Base-by-base conservation (phyloP, 1,284 basidiomycete genomes). In the Apiotrichum montevideense region DNA sequence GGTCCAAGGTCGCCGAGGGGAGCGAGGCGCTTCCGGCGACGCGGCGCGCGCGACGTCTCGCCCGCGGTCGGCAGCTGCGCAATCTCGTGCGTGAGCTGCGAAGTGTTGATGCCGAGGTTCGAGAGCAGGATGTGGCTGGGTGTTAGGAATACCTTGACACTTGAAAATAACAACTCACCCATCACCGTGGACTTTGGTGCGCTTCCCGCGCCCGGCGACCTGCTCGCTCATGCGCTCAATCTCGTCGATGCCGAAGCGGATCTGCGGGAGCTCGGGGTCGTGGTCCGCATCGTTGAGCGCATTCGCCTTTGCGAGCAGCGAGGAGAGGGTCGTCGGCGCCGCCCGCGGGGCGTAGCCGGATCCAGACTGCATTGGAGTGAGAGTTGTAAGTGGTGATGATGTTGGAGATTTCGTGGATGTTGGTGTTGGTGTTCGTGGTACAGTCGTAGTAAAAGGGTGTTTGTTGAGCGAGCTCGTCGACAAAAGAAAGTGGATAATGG, bases 31-130 rank as follows among this genome's bases (percentile, higher is more conserved):
- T 59, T 57, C 6, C 64, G 43, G 35, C 66, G 49, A n/a, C 69
- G 52, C 4, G 66, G 61, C 41, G 64, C 56, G 34, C 59, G 21
- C 5, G 51, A 45, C 11, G 66, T 32, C 34, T 53, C 29, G 33
- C 46, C 56, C 2, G 54, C 46, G 3, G 46, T 33, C 0, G 71
- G 69, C 7, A 75, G 62, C 55, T 72, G 65, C 13, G 68, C 58
- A 43, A 75, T 72, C 52, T 66, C 63, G 50, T 72, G 73, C n/a
- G 63, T 58, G 32, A 75, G 66, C 44, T 69, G 71, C 11, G 70
- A 67, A 2, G 73, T 72, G 63, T 75, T 75, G 54, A 75, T 66
- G 32, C 73, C 73, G n/a, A 75, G 65, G 54, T 69, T 72, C 3
- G 73, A 72, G 15, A 75, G 66, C 13, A 75, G 61, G n/a, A 59